Evolutionary conservation across 2,329 filamentous ascomycete genomes (phyloP).

Genomic region (Pseudocercospora macadamiae): DNA sequence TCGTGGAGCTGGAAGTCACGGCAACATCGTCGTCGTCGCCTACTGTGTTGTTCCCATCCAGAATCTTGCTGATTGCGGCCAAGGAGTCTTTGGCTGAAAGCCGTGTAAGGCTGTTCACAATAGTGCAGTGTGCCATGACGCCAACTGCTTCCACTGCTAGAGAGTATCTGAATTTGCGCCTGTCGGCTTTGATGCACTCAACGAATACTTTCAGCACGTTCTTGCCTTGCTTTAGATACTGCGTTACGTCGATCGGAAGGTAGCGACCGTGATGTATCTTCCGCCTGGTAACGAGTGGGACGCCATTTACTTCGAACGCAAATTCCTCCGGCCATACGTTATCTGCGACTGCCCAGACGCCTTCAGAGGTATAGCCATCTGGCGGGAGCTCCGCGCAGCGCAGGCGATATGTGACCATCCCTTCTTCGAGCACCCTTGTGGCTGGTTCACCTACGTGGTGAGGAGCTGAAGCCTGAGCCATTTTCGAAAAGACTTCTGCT

Average conservation of each 20-base stretch:
- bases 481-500: constrained; percentile 38
- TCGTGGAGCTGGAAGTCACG: constrained; percentile 45
- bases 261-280: constrained; percentile 76
- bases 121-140: constrained; percentile 48
- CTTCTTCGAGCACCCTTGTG: constrained; percentile 48
- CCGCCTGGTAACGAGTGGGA: constrained; percentile 59
- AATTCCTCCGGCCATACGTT: constrained; percentile 72
- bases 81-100: constrained; percentile 55
- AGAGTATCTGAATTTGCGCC: constrained; percentile 53
- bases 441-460: constrained; percentile 35
- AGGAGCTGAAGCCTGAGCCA: constrained; percentile 40
- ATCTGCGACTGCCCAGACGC: constrained; percentile 65
- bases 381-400: constrained; percentile 61
- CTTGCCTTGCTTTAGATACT: constrained; percentile 57
- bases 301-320: constrained; percentile 69
- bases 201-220: constrained; percentile 64
- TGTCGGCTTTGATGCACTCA: constrained; percentile 45
- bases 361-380: constrained; percentile 43
- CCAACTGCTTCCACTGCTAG: constrained; percentile 72
- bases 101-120: constrained; percentile 40
- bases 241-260: constrained; percentile 73
- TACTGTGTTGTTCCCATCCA: constrained; percentile 41
- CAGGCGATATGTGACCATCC: constrained; percentile 67
- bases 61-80: constrained; percentile 59
- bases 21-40: constrained; percentile 61